Conservation (phyloP, 148 eudicot genomes). For the Rhododendron vialii region DNA sequence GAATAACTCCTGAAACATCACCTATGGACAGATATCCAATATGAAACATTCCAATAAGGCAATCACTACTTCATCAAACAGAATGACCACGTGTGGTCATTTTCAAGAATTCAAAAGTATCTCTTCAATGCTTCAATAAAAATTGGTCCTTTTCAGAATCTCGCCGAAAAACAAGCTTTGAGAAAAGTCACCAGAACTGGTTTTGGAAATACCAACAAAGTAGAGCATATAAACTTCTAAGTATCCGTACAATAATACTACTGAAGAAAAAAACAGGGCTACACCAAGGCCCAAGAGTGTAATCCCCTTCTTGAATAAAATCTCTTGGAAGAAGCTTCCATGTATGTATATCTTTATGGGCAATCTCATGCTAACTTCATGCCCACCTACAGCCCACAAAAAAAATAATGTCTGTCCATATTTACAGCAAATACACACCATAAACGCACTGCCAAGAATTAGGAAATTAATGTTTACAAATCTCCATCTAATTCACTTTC, state of each 20-base stretch:
- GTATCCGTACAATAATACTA: not conserved
- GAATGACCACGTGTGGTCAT: not conserved
- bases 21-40: not conserved
- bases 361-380: slow-evolving; percentile 17
- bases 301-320: not conserved
- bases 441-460: slow-evolving; percentile 53
- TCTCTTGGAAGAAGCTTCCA: not conserved
- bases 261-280: too few species aligned
- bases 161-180: not conserved
- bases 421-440: slow-evolving; percentile 59
- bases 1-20: not conserved
- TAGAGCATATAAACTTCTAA: not conserved
- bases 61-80: not conserved
- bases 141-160: not conserved
- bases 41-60: not conserved
- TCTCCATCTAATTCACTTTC: too few species aligned
- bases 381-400: slow-evolving; percentile 67
- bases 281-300: too few species aligned
- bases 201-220: not conserved
- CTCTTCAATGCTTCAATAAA: not conserved
- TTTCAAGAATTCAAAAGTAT: not conserved
- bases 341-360: slow-evolving; percentile 14
- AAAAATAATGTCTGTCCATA: slow-evolving; percentile 44
- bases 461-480: slow-evolving; percentile 29
- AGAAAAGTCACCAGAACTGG: not conserved